A percentile compares a stretch with the other conserved stretches of the same genome.
phyloP scores from a whole-genome alignment of 2,329 filamentous ascomycete species.

The Didymella pomorum region DNA sequence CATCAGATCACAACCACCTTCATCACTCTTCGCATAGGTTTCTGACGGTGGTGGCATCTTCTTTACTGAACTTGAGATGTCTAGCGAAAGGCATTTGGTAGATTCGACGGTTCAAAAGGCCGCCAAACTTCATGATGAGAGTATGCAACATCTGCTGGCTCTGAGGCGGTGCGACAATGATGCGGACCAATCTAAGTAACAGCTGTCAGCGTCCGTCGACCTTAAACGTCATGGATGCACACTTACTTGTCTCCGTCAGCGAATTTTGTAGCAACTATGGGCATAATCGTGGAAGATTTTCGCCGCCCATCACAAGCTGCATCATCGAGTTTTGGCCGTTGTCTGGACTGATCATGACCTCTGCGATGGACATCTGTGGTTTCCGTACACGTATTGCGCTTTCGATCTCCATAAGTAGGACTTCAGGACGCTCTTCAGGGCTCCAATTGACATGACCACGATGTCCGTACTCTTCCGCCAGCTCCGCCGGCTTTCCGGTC shows the following conservation, averaged over 20 bases:
- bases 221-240: too few species aligned
- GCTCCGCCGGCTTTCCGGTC: conserved; percentile 25
- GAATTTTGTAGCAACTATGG: conserved; percentile 50
- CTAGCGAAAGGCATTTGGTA: conserved; percentile 68
- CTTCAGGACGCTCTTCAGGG: conserved; percentile 63
- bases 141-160: conserved; percentile 68
- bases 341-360: conserved; percentile 59
- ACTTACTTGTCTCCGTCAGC: conserved; percentile 55
- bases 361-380: conserved; percentile 66
- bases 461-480: conserved; percentile 55
- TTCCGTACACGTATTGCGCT: conserved; percentile 67
- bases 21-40: too few species aligned
- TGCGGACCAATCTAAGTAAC: conserved; percentile 56
- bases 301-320: conserved; percentile 50
- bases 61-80: conserved; percentile 47
- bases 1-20: too few species aligned
- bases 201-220: not conserved
- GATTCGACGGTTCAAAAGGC: conserved; percentile 63
- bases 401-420: conserved; percentile 70
- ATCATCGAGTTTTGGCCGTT: conserved; percentile 36
- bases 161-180: conserved; percentile 69
- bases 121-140: conserved; percentile 63
- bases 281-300: conserved; percentile 45
- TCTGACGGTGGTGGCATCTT: too few species aligned
- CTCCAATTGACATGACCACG: conserved; percentile 66